Evolutionary conservation across 495 filamentous ascomycete species (phyloP), one percentile per base, ranked within the genome.

Genomic region (Bacidia gigantensis): DNA sequence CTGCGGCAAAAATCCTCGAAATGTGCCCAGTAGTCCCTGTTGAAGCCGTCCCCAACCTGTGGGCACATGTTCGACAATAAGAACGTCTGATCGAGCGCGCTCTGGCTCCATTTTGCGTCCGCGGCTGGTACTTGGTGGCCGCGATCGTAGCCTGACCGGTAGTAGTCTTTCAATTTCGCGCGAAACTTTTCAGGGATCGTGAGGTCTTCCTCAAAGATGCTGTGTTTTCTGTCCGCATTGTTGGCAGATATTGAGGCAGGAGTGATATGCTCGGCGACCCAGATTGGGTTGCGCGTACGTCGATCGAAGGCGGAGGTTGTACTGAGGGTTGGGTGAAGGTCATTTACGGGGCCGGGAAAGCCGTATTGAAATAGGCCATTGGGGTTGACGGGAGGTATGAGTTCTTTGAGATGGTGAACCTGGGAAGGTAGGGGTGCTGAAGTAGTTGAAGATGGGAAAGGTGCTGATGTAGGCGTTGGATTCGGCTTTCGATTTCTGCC

Each of bases 191-290:
- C 73, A 1, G 92, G 92, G 55, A 98, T 82, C 32, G 67, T 65
- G 1, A 65, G 59, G 68, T 98, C 92, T 66, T 98, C 92, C 53
- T 78, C 65, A 67, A 98, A 98, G 46, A 70, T 67, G 61, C 79
- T 85, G 73, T 92, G 75, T 64, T 84, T 83, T 60, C 92, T 81
- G 72, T 98, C 88, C 51, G 79, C 92, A 58, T 84, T 76, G 56
- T 80, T 79, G 21, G 71, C 60, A 2, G 81, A 71, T 3, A 98
- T 77, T 0, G 90, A 96, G 22, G 76, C 74, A n/a, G 88, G 82
- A 0, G 92, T 98, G 67, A 98, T 95, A 73, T 98, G 92, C 70
- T 98, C 92, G 50, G 82, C 89, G 7, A 96, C 92, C 92, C 92
- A 98, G 63, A 81, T 67, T 1, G 92, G 92, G 64, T 97, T 98